These are phyloP conservation scores for Pulveroboletus sp. DNA, from an alignment of 768 basidiomycete genomes.

Conservation along the genomic window DNA sequence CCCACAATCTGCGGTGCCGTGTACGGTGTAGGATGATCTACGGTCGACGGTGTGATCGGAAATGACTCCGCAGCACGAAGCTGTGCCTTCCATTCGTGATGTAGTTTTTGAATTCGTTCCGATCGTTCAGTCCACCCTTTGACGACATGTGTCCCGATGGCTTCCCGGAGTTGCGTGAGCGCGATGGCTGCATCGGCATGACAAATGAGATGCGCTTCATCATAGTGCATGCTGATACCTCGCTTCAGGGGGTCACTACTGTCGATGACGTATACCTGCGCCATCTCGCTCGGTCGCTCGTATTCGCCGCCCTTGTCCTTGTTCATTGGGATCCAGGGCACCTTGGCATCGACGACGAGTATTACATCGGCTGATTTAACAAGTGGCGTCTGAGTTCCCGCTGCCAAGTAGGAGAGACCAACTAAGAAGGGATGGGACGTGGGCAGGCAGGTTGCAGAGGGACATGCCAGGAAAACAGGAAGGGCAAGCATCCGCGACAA, in stretches of 20 bases:
- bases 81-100: constrained; percentile 24
- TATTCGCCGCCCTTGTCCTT: constrained; percentile 30
- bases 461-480: constrained; percentile 49
- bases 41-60: constrained; percentile 15
- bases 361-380: constrained; percentile 57
- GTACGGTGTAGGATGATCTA: constrained; percentile 16
- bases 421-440: constrained; percentile 51
- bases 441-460: constrained; percentile 49
- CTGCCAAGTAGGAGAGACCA: constrained; percentile 47
- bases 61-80: constrained; percentile 34
- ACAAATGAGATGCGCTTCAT: constrained; percentile 53
- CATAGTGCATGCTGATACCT: constrained; percentile 44
- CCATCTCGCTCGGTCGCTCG: constrained; percentile 35
- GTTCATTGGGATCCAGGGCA: constrained; percentile 58
- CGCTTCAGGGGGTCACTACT: constrained; percentile 57
- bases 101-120: constrained; percentile 18
- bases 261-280: constrained; percentile 58
- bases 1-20: constrained; percentile 47
- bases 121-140: constrained; percentile 12
- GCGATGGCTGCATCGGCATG: constrained; percentile 52
- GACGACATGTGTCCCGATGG: constrained; percentile 5
- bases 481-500: constrained; percentile 52
- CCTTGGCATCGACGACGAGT: constrained; percentile 58
- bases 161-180: constrained; percentile 42
- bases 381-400: constrained; percentile 41